Evolutionary conservation across 176 grass and related monocot species (phyloP).

Genomic region (Tillandsia fasciculata): DNA sequence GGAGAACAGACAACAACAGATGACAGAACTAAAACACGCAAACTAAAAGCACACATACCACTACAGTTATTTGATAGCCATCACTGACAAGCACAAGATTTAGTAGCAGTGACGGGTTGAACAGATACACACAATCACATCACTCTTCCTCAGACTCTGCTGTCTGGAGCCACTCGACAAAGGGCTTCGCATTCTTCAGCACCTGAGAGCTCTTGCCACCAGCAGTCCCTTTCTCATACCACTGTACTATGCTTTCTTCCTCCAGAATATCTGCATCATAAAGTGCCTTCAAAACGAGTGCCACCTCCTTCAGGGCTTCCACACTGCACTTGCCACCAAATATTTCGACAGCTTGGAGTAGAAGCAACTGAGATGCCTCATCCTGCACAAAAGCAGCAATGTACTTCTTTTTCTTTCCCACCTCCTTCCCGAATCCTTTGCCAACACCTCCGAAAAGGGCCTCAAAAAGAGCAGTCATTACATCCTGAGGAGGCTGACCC

Average conservation of each 20-base stretch:
- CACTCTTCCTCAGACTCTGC: constrained; percentile 54
- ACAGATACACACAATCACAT: not conserved
- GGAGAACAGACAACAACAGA: too few relatives aligned
- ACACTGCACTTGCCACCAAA: constrained; percentile 39
- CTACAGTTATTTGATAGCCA: not conserved
- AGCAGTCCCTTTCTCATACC: constrained; percentile 38
- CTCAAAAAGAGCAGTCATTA: constrained; percentile 50
- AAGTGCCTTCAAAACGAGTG: constrained; percentile 49
- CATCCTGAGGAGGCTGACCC: constrained; percentile 30
- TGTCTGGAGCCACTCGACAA: constrained; percentile 71
- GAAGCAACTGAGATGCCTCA: constrained; percentile 31
- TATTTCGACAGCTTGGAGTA: constrained; percentile 39
- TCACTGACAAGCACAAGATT: not conserved
- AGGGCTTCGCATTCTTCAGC: constrained; percentile 46
- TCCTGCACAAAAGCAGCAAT: constrained; percentile 36
- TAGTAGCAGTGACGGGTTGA: not conserved
- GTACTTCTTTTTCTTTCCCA: constrained; percentile 54
- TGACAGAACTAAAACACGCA: too few relatives aligned
- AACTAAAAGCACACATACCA: not conserved
- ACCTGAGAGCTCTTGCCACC: constrained; percentile 30
- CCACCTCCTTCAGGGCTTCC: constrained; percentile 64
- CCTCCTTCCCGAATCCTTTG: constrained; percentile 72
- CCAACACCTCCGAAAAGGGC: constrained; percentile 48
- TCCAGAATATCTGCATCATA: constrained; percentile 66
- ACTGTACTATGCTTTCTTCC: constrained; percentile 57